Percentiles rank a stretch among this genome's conserved stretches.
These are phyloP conservation scores for Desmodesmus armatus DNA, from an alignment of 139 green algal genomes.

Conservation along the genomic window DNA sequence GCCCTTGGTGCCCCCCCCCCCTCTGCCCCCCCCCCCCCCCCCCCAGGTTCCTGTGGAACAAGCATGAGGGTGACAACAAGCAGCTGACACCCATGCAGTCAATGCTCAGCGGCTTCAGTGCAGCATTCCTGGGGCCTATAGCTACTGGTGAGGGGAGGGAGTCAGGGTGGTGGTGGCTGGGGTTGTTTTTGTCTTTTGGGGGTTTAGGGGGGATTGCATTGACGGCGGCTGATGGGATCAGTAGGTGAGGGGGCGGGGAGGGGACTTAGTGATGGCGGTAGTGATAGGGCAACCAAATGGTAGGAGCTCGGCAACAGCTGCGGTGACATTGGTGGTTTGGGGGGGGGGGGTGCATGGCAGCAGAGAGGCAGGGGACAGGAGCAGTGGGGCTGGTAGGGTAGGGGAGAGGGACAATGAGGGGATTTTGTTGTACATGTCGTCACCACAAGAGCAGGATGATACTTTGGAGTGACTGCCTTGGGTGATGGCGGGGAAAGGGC, in stretches of 20 bases:
- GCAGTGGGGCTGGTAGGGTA: no score
- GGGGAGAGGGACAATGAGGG: no score
- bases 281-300: background rate
- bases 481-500: no score
- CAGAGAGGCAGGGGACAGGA: no score
- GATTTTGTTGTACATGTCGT: no score
- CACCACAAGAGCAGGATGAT: no score
- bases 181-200: background rate
- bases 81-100: constrained; percentile 72
- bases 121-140: constrained; percentile 86
- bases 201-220: background rate
- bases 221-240: no score
- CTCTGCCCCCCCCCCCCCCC: no score
- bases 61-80: constrained; percentile 88
- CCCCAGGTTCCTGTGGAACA: constrained; percentile 74
- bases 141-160: constrained; percentile 68
- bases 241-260: no score
- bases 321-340: no score
- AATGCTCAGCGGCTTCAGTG: constrained; percentile 88
- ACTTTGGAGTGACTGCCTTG: no score
- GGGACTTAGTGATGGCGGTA: background rate
- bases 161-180: background rate
- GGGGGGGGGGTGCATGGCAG: no score
- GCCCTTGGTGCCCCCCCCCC: background rate
- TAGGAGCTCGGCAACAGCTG: background rate